phyloP scores from a whole-genome alignment of 768 basidiomycete species.

The Crepidotus variabilis region DNA sequence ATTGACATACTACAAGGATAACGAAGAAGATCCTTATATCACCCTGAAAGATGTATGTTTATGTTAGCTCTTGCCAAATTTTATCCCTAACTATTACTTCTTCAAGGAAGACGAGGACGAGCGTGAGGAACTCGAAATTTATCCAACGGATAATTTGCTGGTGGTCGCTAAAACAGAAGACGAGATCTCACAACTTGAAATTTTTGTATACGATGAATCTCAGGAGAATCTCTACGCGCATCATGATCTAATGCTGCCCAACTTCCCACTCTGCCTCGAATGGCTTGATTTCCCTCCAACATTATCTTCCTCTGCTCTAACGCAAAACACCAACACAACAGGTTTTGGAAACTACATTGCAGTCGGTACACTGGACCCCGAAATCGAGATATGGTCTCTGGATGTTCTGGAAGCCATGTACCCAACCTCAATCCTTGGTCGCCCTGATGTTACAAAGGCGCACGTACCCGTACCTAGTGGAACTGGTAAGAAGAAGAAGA shows the following conservation, averaged over 20 bases:
- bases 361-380: slow-evolving; percentile 94
- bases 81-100: slow-evolving; percentile 10
- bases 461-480: slow-evolving; percentile 77
- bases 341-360: slow-evolving; percentile 87
- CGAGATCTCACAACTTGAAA: slow-evolving; percentile 92
- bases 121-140: slow-evolving; percentile 83
- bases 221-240: slow-evolving; percentile 93
- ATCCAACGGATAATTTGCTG: slow-evolving; percentile 89
- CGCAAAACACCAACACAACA: slow-evolving; percentile 26
- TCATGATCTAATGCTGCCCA: slow-evolving; percentile 96
- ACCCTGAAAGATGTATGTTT: slow-evolving; percentile 85
- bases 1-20: slow-evolving; percentile 85
- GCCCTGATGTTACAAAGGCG: slow-evolving; percentile 78
- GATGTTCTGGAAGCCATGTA: slow-evolving; percentile 94
- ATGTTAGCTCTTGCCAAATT: not conserved
- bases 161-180: slow-evolving; percentile 94
- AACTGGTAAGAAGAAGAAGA: slow-evolving; percentile 97
- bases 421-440: slow-evolving; percentile 86
- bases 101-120: slow-evolving; percentile 75
- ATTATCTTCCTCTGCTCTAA: slow-evolving; percentile 34
- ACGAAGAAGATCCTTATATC: slow-evolving; percentile 94
- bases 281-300: slow-evolving; percentile 96
- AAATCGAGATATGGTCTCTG: slow-evolving; percentile 98
- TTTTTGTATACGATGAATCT: slow-evolving; percentile 93
- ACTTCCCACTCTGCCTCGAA: slow-evolving; percentile 97